Evolutionary conservation across 768 basidiomycete species (phyloP), one percentile per base, ranked within the genome.

Genomic region (Gloeostereum incarnatum): DNA sequence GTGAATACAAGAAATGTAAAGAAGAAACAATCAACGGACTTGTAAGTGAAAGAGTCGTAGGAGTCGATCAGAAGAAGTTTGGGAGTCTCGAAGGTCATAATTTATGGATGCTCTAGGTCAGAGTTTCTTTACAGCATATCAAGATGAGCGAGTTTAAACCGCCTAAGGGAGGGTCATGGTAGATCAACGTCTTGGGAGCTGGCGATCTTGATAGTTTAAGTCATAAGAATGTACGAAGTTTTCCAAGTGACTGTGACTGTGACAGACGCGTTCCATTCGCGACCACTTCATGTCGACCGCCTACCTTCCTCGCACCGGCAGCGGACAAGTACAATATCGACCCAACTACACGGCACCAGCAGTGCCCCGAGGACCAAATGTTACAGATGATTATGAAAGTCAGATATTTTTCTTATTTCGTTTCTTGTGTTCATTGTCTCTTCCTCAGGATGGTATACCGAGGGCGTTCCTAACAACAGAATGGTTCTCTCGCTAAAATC

Each of bases 401-500:
- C 56, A 45, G 71, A 24, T 25, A 13, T 40, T 7, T 33, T 20
- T 34, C 25, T 5, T 25, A 29, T 29, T 41, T 44, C 20, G 17
- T 34, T 40, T 32, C 32, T 41, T 45, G 35, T 48, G 35, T 31
- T 21, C 38, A 29, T 30, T 45, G 44, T 35, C 23, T 40, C 17
- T 11, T 19, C 27, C 27, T 41, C 48, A 87, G 86, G 84, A 49
- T 89, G 86, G 78, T 92, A 89, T 50, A 85, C 88, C n/a, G 86
- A 91, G 47, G 65, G 71, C 1, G 69, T 74, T 2, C 66, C 83
- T 1, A 81, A 65, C 53, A 97, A 97, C 55, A 75, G 93, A 29
- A 89, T 97, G 77, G 67, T 90, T n/a, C 75, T 99, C 11, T 81
- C 92, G 2, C 61, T 98, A 29, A 75, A 79, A 18, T 97, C 89